Percentiles rank a stretch among this genome's conserved stretches.
These are phyloP conservation scores for Ogataea pilisensis DNA, from an alignment of 805 yeast species.

Conservation along the genomic window DNA sequence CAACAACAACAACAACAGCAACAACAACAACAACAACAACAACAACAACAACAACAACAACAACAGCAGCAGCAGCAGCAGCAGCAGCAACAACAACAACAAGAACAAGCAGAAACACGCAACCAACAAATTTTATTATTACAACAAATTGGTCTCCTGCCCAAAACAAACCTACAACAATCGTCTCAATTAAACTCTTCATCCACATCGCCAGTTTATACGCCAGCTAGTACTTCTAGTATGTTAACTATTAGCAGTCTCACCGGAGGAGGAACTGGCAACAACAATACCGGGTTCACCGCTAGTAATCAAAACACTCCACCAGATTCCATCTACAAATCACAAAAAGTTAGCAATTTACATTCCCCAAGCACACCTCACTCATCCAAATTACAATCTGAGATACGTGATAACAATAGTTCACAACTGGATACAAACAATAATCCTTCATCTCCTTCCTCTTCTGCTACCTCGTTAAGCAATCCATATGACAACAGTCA, in stretches of 20 bases:
- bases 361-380: slow-evolving; percentile 18
- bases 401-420: too few species aligned
- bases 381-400: slow-evolving; percentile 3
- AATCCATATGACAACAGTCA: not conserved
- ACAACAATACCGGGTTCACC: not conserved
- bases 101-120: slow-evolving; percentile 1
- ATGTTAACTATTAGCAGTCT: not conserved
- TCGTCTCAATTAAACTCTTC: not conserved
- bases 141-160: slow-evolving; percentile 11
- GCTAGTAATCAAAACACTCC: not conserved
- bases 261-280: not conserved
- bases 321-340: slow-evolving; percentile 5
- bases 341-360: slow-evolving; percentile 3
- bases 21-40: not conserved
- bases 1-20: too few species aligned
- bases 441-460: not conserved
- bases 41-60: not conserved
- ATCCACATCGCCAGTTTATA: not conserved
- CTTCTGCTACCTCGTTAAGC: not conserved
- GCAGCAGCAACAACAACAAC: not conserved
- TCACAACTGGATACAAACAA: not conserved
- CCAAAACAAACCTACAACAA: not conserved
- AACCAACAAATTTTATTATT: slow-evolving; percentile 5
- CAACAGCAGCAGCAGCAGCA: slow-evolving; percentile 3
- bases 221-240: not conserved